Percentiles rank a stretch among this genome's conserved stretches.
These are phyloP conservation scores for Apodospora peruviana DNA, from an alignment of 495 filamentous ascomycete genomes.

Conservation along the genomic window DNA sequence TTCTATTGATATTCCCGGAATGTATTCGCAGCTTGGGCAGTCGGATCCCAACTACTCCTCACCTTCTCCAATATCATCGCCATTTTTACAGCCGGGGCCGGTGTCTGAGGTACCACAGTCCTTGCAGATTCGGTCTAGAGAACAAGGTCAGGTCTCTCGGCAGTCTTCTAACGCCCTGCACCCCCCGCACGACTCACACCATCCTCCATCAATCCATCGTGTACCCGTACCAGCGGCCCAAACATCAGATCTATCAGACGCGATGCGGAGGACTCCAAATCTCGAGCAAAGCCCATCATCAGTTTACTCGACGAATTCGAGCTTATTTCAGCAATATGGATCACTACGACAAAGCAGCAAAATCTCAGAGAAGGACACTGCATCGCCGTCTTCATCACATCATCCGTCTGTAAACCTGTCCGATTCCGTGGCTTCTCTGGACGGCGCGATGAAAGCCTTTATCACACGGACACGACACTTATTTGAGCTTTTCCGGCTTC, in stretches of 20 bases:
- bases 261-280: conserved; percentile 9
- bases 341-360: conserved; percentile 17
- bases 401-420: conserved; percentile 24
- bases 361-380: conserved; percentile 17
- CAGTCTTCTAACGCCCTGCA: conserved; percentile 8
- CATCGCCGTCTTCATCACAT: conserved; percentile 17
- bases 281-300: conserved; percentile 23
- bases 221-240: conserved; percentile 6
- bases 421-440: conserved; percentile 40
- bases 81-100: background rate
- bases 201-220: conserved; percentile 6
- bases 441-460: conserved; percentile 65
- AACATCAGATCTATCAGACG: conserved; percentile 14
- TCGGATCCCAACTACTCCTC: no score
- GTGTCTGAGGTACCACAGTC: background rate
- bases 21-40: background rate
- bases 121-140: background rate
- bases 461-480: conserved; percentile 59
- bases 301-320: conserved; percentile 20
- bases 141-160: background rate
- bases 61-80: conserved; percentile 1
- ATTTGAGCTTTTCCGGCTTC: conserved; percentile 60
- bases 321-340: conserved; percentile 20
- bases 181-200: conserved; percentile 7
- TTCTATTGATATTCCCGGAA: conserved; percentile 4